phyloP scores from a whole-genome alignment of 2,329 filamentous ascomycete genomes.

The Salinomyces thailandicus region DNA sequence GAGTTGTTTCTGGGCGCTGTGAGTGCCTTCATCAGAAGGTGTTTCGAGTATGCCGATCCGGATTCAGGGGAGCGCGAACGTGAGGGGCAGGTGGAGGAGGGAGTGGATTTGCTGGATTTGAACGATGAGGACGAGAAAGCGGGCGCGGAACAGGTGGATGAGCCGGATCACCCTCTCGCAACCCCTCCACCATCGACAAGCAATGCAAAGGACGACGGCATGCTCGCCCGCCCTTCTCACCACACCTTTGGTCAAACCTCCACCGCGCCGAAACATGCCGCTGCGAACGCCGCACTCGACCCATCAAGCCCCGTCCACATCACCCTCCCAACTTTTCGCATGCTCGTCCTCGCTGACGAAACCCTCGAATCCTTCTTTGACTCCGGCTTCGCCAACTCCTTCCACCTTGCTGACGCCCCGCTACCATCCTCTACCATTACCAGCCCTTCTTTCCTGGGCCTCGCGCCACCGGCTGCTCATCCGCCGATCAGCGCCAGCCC shows the following conservation, averaged over 20 bases:
- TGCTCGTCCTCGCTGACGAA: slow-evolving; percentile 95
- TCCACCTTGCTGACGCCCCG: slow-evolving; percentile 66
- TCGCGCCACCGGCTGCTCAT: background rate
- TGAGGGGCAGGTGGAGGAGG: slow-evolving; percentile 51
- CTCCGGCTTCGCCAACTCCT: slow-evolving; percentile 83
- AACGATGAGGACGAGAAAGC: slow-evolving; percentile 33
- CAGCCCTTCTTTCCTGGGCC: slow-evolving; percentile 23
- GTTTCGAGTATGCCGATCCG: slow-evolving; percentile 96
- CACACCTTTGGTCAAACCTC: slow-evolving; percentile 25
- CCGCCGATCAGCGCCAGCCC: background rate
- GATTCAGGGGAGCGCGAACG: slow-evolving; percentile 41
- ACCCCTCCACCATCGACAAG: slow-evolving; percentile 9
- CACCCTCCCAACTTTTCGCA: slow-evolving; percentile 92
- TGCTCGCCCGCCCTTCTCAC: slow-evolving; percentile 19
- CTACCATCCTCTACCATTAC: slow-evolving; percentile 38
- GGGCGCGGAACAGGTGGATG: slow-evolving; percentile 3
- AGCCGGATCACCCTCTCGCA: background rate
- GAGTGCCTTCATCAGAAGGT: slow-evolving; percentile 87
- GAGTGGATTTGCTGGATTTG: slow-evolving; percentile 54
- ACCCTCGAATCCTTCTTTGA: slow-evolving; percentile 96
- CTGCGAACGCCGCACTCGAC: slow-evolving; percentile 82
- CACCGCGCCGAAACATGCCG: slow-evolving; percentile 51
- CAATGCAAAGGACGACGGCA: slow-evolving; percentile 13
- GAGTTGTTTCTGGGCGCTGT: slow-evolving; percentile 88
- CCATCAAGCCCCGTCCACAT: slow-evolving; percentile 90